Base-by-base conservation (phyloP, 495 filamentous ascomycete species). In the Podospora comata region DNA sequence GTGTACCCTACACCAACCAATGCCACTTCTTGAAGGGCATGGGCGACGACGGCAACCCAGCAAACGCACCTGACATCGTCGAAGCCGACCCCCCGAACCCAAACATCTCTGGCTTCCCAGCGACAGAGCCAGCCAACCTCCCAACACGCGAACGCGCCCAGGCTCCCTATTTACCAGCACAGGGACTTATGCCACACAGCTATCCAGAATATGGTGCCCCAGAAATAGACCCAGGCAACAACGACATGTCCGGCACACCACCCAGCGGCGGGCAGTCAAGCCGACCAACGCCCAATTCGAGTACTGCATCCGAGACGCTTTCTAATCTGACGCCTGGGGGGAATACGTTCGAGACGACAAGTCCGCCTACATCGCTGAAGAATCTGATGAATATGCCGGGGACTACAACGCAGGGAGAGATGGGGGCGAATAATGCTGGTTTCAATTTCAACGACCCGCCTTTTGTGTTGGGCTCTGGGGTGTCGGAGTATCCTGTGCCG, bases 231-330 rank as follows among this genome's bases (percentile, higher is more conserved):
- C 64, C 70, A 0, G 63, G 65, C 58, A 67, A 66, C 66, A 80
- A 83, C 73, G 79, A 81, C n/a, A 60, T 79, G 23, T 79, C 79
- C 1, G 73, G 65, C 48, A 74, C 66, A 32, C 82, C 80, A 0
- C 77, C 79, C 4, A 75, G 73, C n/a, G 78, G 68, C 30, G 78
- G 72, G 19, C 74, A 74, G 18, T 85, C 83, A 0, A 81, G 81
- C 63, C 75, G 81, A 54, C 82, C 76, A 5, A 86, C 84, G 20
- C 85, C 84, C 5, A 86, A 82, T 66, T 85, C 85, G n/a, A 82
- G 81, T 71, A 80, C 72, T 5, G 77, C 78, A 16, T 84, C 82
- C 1, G 82, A 85, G 5, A 72, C 75, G 64, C 72, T 75, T 19
- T 70, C 76, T 32, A 71, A 74, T 56, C 65, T 74, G 34, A 68